Conservation (phyloP, 257 asterid genomes). For the Nicotiana knightiana region DNA sequence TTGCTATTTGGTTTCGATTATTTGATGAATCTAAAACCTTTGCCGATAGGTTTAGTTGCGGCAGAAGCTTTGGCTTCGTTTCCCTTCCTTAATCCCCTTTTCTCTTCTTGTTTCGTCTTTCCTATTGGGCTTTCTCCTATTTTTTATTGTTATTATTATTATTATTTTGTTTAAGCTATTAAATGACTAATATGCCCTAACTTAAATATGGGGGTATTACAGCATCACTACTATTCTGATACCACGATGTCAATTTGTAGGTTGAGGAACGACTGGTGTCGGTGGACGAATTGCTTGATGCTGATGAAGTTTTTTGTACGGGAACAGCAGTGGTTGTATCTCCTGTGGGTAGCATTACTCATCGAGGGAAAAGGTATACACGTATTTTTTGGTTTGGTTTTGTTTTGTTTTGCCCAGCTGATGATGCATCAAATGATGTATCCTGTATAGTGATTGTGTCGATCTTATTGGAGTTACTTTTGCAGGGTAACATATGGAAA, state of each 20-base stretch:
- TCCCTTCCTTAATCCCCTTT: no score
- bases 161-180: no score
- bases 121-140: no score
- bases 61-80: no score
- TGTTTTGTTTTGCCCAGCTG: neutral
- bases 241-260: slow-evolving; percentile 21
- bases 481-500: slow-evolving; percentile 68
- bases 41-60: no score
- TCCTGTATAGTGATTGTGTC: neutral
- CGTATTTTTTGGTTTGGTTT: neutral
- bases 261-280: slow-evolving; percentile 79
- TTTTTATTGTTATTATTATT: no score
- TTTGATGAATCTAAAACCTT: no score
- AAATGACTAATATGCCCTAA: no score
- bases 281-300: slow-evolving; percentile 89
- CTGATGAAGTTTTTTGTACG: slow-evolving; percentile 95
- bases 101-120: no score
- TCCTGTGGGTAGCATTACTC: slow-evolving; percentile 93
- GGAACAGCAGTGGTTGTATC: slow-evolving; percentile 97
- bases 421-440: neutral
- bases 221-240: neutral
- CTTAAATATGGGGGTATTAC: no score
- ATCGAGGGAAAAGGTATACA: slow-evolving; percentile 54
- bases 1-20: no score
- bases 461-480: neutral